phyloP scores from a whole-genome alignment of 1,139 yeast genomes.

The Candida albicans region DNA sequence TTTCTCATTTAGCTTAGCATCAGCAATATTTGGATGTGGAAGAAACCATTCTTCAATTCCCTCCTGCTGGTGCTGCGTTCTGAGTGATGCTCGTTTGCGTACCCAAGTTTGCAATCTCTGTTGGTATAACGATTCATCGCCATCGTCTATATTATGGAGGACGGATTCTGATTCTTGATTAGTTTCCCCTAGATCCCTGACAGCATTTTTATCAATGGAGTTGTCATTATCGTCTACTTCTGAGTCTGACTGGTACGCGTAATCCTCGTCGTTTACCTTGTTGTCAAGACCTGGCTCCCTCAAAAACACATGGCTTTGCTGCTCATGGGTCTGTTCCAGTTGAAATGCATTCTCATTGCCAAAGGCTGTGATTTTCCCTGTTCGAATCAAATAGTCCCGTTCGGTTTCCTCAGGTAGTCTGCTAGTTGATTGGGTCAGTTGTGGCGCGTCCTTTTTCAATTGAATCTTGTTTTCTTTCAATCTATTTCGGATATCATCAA shows the following conservation, averaged over 20 bases:
- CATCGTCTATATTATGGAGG: constrained; percentile 64
- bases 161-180: constrained; percentile 16
- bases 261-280: constrained; percentile 7
- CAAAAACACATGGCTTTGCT: constrained; percentile 32
- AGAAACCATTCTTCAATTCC: constrained; percentile 61
- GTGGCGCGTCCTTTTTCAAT: constrained; percentile 7
- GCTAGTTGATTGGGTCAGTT: constrained; percentile 18
- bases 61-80: constrained; percentile 25
- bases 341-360: constrained; percentile 65
- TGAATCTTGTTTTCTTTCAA: constrained; percentile 28
- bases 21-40: constrained; percentile 78
- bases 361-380: constrained; percentile 94
- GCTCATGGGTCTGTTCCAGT: constrained; percentile 18
- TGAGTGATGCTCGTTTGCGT: constrained; percentile 38
- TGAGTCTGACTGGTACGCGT: constrained; percentile 7
- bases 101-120: constrained; percentile 63
- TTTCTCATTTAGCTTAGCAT: constrained; percentile 67
- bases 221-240: constrained; percentile 9
- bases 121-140: constrained; percentile 65
- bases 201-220: constrained; percentile 1
- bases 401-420: constrained; percentile 69
- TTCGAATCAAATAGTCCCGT: constrained; percentile 76
- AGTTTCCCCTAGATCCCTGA: constrained; percentile 5
- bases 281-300: constrained; percentile 41
- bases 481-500: constrained; percentile 63